phyloP scores from a whole-genome alignment of 2,329 filamentous ascomycete species.

The Fusarium verticillioides region DNA sequence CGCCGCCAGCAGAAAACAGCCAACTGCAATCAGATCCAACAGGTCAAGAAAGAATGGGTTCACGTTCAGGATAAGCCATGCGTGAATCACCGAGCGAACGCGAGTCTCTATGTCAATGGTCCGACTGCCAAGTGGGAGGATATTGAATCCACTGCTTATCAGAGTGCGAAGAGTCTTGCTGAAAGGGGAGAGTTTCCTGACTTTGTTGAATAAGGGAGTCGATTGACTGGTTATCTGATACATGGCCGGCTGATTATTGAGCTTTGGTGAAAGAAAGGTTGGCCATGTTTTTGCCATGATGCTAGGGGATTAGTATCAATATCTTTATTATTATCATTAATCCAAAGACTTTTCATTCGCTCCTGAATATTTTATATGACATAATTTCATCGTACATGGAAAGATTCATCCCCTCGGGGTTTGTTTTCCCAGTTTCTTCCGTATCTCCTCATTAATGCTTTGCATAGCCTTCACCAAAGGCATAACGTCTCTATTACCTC shows the following conservation, averaged over 20 bases:
- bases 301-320: background rate
- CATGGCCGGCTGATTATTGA: background rate
- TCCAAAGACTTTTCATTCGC: background rate
- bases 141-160: constrained; percentile 16
- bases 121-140: constrained; percentile 14
- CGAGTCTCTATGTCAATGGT: background rate
- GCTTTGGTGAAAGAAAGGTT: background rate
- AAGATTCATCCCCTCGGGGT: background rate
- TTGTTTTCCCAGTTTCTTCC: constrained; percentile 10
- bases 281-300: background rate
- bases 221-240: background rate
- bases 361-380: background rate
- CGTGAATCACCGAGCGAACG: background rate
- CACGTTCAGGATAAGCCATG: constrained; percentile 21
- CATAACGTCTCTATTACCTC: constrained; percentile 41
- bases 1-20: constrained; percentile 11
- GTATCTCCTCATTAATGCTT: constrained; percentile 41
- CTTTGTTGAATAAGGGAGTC: background rate
- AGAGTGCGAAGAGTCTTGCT: constrained; percentile 10
- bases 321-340: background rate
- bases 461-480: constrained; percentile 45
- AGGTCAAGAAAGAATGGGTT: constrained; percentile 26
- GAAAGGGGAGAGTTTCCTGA: constrained; percentile 1
- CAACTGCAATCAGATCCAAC: constrained; percentile 23
- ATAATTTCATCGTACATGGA: background rate